Base-by-base conservation (phyloP, 768 basidiomycete genomes). In the Psilocybe cyanescens region DNA sequence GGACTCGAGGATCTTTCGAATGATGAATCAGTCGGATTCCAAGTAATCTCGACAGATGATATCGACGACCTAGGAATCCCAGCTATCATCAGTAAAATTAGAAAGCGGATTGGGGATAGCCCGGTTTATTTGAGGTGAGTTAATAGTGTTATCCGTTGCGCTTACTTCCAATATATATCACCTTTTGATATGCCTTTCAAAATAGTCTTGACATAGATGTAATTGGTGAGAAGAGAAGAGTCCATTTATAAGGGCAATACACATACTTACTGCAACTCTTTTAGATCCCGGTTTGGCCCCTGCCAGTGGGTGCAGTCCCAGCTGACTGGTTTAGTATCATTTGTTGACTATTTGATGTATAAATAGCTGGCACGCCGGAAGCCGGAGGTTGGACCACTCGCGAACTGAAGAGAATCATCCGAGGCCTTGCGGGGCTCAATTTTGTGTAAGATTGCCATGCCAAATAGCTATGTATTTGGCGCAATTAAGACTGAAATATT, bases 351-450 rank as follows among this genome's bases (percentile, higher is more conserved):
- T 17, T 56, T 62, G 28, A 59, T 41, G 50, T 52, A 37, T 56
- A 47, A 58, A 3, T 68, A 92, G 89, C 93, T 59, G 91, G 92
- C 12, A 94, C 92, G 1, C 92, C 92, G 12, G 92, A 94, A 72
- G 81, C 88, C 2, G 92, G 92, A 33, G 92, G 92, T 11, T 93
- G 90, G 91, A 92, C 92, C 3, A 88, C 85, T 17, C 85, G 92
- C 51, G 92, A 94, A 74, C 79, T 92, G 45, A 92, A 93, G 68
- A 83, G 90, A 37, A 90, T 93, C 66, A 79, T 94, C 54, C 85
- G 93, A 60, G 92, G 93, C 12, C 79, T 94, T 11, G 84, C 84
- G 1, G 91, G 91, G 4, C 76, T 95, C 35, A 92, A 93, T 70
- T 87, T 93, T 59, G 86, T 94, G 91, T 92, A 76, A 50, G 87